These are phyloP conservation scores for Mesembryanthemum crystallinum DNA, from an alignment of 148 eudicot species.

Conservation along the genomic window DNA sequence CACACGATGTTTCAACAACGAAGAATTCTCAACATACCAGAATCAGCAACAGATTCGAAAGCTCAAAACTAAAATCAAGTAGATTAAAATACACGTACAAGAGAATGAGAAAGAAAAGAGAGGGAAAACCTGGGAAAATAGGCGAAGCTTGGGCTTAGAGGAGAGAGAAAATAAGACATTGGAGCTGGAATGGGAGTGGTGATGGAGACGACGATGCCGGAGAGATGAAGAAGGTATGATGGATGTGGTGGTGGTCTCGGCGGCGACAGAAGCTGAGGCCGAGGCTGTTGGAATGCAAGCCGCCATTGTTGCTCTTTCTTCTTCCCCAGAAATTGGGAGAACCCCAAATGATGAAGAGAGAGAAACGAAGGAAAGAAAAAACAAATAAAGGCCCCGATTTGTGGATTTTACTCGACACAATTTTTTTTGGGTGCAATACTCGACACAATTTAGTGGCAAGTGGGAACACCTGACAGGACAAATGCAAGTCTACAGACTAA, in stretches of 20 bases:
- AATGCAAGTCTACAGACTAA: no score
- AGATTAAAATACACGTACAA: not conserved
- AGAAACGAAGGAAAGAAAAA: not conserved
- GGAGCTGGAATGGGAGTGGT: not conserved
- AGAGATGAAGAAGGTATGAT: constrained; percentile 7
- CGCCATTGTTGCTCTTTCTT: constrained; percentile 8
- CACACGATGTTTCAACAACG: not conserved
- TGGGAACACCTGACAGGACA: no score
- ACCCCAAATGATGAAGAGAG: not conserved
- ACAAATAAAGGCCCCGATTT: not conserved
- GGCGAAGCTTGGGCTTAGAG: constrained; percentile 25
- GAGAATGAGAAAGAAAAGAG: not conserved
- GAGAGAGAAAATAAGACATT: constrained; percentile 22
- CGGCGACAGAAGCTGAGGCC: not conserved
- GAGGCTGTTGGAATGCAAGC: constrained; percentile 20
- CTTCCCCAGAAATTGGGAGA: not conserved
- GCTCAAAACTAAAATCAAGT: not conserved
- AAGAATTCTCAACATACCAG: not conserved
- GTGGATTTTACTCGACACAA: not conserved
- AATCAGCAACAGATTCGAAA: constrained; percentile 10
- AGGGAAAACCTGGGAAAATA: constrained; percentile 19
- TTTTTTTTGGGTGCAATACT: no score
- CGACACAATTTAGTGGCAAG: no score
- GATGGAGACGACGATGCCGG: no score
- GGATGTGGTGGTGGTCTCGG: not conserved